Evolutionary conservation across 2,329 filamentous ascomycete genomes (phyloP).

Genomic region (Daldinia sp.): DNA sequence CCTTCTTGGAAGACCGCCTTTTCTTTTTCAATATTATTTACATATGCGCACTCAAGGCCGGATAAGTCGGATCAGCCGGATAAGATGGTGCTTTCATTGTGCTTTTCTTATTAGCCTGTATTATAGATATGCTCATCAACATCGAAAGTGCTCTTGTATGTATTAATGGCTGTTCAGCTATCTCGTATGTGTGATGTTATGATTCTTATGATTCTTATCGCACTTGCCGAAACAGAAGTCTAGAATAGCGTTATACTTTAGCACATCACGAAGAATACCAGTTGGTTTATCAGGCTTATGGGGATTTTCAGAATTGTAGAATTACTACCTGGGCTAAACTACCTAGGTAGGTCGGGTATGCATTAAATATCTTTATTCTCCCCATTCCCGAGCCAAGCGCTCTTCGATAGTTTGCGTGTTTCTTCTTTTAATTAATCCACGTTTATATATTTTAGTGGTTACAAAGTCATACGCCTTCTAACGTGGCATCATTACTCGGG

Average conservation of each 20-base stretch:
- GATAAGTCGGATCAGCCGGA: not conserved
- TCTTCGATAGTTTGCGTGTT: not conserved
- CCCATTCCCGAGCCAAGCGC: conserved; percentile 4
- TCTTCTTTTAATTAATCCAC: not conserved
- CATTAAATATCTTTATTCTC: conserved; percentile 7
- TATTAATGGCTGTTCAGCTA: not conserved
- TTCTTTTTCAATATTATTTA: not conserved
- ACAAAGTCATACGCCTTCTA: not conserved
- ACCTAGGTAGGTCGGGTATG: not conserved
- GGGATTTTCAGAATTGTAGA: not conserved
- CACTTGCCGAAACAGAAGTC: not conserved
- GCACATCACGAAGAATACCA: not conserved
- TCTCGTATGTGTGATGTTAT: too few relatives aligned
- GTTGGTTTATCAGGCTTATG: not conserved
- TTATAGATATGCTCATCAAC: not conserved
- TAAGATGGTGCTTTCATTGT: not conserved
- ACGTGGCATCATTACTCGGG: not conserved
- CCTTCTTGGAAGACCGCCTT: not conserved
- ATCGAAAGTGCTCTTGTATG: not conserved
- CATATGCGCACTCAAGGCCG: not conserved
- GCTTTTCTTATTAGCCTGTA: not conserved
- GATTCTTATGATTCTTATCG: not conserved
- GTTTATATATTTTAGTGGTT: not conserved
- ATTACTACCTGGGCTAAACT: not conserved
- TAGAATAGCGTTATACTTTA: not conserved